phyloP scores from a whole-genome alignment of 148 eudicot genomes.

The Oxyria digyna region DNA sequence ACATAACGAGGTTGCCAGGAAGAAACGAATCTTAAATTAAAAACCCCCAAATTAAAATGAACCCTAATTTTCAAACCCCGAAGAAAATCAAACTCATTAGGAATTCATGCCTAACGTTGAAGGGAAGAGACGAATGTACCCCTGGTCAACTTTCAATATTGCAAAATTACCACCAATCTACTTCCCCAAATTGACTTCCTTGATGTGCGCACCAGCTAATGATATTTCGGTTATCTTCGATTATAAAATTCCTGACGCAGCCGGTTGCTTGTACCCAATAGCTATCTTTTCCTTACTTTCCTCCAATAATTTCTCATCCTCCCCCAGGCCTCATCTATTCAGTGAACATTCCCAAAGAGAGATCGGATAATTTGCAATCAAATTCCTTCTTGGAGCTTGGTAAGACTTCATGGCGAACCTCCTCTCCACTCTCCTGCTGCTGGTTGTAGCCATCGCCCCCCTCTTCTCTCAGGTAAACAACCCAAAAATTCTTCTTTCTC shows the following conservation, averaged over 20 bases:
- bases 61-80: too few relatives aligned
- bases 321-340: not conserved
- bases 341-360: too few relatives aligned
- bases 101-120: too few relatives aligned
- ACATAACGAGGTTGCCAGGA: too few relatives aligned
- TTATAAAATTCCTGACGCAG: not conserved
- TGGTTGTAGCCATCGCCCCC: conserved; percentile 3
- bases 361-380: not conserved
- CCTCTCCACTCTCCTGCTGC: not conserved
- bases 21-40: too few relatives aligned
- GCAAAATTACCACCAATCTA: too few relatives aligned
- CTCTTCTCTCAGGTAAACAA: conserved; percentile 2
- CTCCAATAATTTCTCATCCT: not conserved
- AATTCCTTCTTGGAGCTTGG: not conserved
- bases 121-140: too few relatives aligned
- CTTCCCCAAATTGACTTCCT: not conserved
- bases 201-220: not conserved
- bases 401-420: not conserved
- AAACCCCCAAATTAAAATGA: too few relatives aligned
- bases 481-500: not conserved
- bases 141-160: too few relatives aligned
- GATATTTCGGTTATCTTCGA: not conserved
- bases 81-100: too few relatives aligned
- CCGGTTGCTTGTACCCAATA: conserved; percentile 1
- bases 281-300: not conserved